phyloP scores from a whole-genome alignment of 1,139 yeast genomes.

The Geotrichum macrosporum region DNA sequence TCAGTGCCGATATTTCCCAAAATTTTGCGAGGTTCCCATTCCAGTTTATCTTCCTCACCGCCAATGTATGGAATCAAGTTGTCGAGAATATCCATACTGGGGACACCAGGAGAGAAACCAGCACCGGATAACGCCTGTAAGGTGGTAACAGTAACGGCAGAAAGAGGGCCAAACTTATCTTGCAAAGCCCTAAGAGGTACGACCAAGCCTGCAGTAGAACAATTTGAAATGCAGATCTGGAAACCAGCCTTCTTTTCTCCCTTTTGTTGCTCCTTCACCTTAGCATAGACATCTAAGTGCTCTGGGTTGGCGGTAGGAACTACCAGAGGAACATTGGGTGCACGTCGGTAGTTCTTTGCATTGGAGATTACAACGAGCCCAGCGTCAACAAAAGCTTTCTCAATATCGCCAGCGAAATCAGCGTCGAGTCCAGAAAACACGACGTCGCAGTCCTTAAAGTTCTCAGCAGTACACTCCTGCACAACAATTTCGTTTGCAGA shows the following conservation, averaged over 20 bases:
- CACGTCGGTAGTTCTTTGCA: conserved; percentile 94
- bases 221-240: conserved; percentile 91
- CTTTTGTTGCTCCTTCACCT: conserved; percentile 41
- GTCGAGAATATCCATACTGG: conserved; percentile 91
- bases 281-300: conserved; percentile 72
- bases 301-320: conserved; percentile 97
- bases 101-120: conserved; percentile 96
- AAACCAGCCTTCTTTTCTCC: conserved; percentile 60
- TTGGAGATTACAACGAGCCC: conserved; percentile 86
- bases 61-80: conserved; percentile 90
- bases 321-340: conserved; percentile 78
- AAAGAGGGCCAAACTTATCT: conserved; percentile 84
- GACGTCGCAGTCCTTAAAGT: conserved; percentile 83
- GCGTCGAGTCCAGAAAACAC: conserved; percentile 94
- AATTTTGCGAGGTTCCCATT: conserved; percentile 96
- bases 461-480: conserved; percentile 68
- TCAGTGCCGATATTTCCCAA: conserved; percentile 58
- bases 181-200: conserved; percentile 93
- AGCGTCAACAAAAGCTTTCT: conserved; percentile 69
- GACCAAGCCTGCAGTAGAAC: conserved; percentile 97
- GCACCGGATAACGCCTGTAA: conserved; percentile 98
- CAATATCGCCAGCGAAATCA: conserved; percentile 90
- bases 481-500: conserved; percentile 60
- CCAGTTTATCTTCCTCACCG: conserved; percentile 98
- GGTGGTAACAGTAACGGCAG: conserved; percentile 82